phyloP scores from a whole-genome alignment of 1,139 yeast species.

The Candida albicans region DNA sequence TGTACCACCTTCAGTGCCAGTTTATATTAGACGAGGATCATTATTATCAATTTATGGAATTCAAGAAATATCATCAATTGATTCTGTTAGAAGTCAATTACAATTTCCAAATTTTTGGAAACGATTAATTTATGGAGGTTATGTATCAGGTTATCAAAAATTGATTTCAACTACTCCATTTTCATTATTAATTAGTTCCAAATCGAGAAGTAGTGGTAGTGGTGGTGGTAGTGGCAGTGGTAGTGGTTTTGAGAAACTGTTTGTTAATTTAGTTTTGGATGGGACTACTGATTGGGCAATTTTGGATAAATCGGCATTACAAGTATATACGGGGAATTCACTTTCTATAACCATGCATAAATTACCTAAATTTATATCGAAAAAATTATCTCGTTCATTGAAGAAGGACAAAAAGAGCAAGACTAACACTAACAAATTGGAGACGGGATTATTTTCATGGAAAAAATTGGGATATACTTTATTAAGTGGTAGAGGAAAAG shows the following conservation, averaged over 20 bases:
- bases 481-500: slow-evolving; percentile 59
- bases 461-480: slow-evolving; percentile 42
- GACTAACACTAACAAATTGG: slow-evolving; percentile 15
- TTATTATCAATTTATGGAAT: slow-evolving; percentile 48
- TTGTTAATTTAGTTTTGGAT: slow-evolving; percentile 48
- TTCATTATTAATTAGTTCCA: slow-evolving; percentile 34
- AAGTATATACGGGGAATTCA: slow-evolving; percentile 53
- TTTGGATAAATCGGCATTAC: slow-evolving; percentile 45
- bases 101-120: slow-evolving; percentile 37
- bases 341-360: slow-evolving; percentile 35
- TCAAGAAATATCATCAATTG: slow-evolving; percentile 16
- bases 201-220: slow-evolving; percentile 13
- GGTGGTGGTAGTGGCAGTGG: slow-evolving; percentile 17
- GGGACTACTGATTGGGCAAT: slow-evolving; percentile 66
- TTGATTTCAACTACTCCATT: slow-evolving; percentile 50
- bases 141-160: slow-evolving; percentile 42
- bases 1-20: slow-evolving; percentile 60
- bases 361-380: slow-evolving; percentile 44
- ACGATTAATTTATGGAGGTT: slow-evolving; percentile 43
- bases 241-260: slow-evolving; percentile 29
- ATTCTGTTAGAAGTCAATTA: slow-evolving; percentile 29
- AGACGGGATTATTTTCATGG: slow-evolving; percentile 40
- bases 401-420: slow-evolving; percentile 16
- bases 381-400: slow-evolving; percentile 28
- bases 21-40: slow-evolving; percentile 47